Percentiles rank a stretch among this genome's conserved stretches.
phyloP scores from a whole-genome alignment of 257 asterid genomes.

The Penstemon barbatus region DNA sequence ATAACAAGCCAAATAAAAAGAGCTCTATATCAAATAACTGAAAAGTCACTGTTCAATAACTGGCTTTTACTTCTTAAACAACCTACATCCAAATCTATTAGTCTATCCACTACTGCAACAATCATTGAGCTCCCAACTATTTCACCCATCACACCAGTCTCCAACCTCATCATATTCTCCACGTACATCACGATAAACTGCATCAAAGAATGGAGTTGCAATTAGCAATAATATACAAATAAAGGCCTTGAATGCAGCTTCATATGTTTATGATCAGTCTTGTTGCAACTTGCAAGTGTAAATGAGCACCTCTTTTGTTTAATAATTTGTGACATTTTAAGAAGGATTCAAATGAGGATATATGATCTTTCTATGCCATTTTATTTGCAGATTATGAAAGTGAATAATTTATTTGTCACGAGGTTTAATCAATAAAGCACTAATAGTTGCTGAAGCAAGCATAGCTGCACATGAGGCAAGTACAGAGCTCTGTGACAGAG shows the following conservation, averaged over 20 bases:
- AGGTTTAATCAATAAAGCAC: not conserved
- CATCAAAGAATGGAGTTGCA: conserved; percentile 22
- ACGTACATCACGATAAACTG: conserved; percentile 61
- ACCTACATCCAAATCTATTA: conserved; percentile 89
- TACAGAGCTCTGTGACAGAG: conserved; percentile 1
- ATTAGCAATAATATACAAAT: conserved; percentile 9
- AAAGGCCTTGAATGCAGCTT: conserved; percentile 9
- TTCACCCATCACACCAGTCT: conserved; percentile 60
- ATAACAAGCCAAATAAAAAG: conserved; percentile 22
- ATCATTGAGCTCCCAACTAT: conserved; percentile 71
- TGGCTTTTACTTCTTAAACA: conserved; percentile 10
- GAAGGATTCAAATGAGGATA: not conserved
- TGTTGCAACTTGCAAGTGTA: not conserved
- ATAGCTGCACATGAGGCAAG: conserved; percentile 11
- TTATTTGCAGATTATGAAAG: not conserved
- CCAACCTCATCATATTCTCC: conserved; percentile 90
- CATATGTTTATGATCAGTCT: not conserved
- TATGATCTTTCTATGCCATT: not conserved
- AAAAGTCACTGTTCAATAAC: conserved; percentile 4
- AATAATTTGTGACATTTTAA: too few relatives aligned
- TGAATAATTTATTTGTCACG: too few relatives aligned
- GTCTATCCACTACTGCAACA: conserved; percentile 57
- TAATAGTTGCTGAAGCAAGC: not conserved
- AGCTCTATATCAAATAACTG: conserved; percentile 10
- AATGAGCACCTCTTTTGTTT: not conserved